A percentile compares a stretch with the other conserved stretches of the same genome.
Evolutionary conservation across 768 basidiomycete genomes (phyloP).

Genomic region (Phanerochaete carnosa): DNA sequence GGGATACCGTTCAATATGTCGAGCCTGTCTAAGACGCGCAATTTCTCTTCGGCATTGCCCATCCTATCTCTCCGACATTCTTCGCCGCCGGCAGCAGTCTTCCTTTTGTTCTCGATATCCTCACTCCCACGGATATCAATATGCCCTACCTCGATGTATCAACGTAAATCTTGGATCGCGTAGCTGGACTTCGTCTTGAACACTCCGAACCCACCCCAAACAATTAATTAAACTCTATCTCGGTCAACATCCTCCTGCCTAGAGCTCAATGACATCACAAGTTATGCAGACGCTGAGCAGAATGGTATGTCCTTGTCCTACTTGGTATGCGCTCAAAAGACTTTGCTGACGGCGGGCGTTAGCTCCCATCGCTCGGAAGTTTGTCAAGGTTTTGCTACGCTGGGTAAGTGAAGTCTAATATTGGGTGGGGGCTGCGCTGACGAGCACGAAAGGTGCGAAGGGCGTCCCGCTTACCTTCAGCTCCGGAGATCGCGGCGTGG

Average conservation of each 20-base stretch:
- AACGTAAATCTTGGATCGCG: constrained; percentile 24
- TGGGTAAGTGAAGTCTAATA: constrained; percentile 43
- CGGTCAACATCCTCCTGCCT: no score
- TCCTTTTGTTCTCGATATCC: constrained; percentile 49
- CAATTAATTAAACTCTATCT: constrained; percentile 38
- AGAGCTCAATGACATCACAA: constrained; percentile 31
- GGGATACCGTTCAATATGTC: not conserved
- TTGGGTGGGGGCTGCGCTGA: not conserved
- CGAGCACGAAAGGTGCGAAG: constrained; percentile 44
- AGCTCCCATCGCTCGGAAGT: constrained; percentile 63
- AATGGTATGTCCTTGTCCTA: constrained; percentile 40
- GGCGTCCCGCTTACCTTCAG: constrained; percentile 65
- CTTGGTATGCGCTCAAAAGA: no score
- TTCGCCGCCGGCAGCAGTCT: constrained; percentile 62
- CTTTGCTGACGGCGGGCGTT: not conserved
- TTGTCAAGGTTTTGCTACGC: constrained; percentile 58
- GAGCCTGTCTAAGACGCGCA: constrained; percentile 45
- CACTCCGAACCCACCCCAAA: constrained; percentile 46
- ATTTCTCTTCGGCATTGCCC: constrained; percentile 61
- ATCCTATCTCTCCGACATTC: constrained; percentile 57
- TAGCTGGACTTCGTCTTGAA: constrained; percentile 62
- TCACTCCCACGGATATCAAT: constrained; percentile 39
- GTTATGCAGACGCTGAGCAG: constrained; percentile 71
- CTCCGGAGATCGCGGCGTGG: constrained; percentile 69
- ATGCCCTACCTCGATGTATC: constrained; percentile 45